Evolutionary conservation across 768 basidiomycete genomes (phyloP), one percentile per base, ranked within the genome.

Genomic region (Guyanaporus albipodus): DNA sequence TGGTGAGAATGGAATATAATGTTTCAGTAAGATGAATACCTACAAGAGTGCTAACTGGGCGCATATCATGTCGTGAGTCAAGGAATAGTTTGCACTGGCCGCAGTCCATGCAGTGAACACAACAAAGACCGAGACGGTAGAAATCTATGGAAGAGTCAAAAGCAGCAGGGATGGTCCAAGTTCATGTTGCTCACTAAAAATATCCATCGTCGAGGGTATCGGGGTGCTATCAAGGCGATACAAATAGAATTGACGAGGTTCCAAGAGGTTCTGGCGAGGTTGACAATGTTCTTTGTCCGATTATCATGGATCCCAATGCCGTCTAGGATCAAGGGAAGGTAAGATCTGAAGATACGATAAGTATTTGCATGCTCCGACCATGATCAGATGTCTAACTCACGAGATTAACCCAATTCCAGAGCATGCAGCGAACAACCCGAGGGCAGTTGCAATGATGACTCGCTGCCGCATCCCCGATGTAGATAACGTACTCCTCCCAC

Each of bases 61-160:
- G 21, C 35, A 33, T 5, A 19, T n/a, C 5, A 35, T 31, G 32
- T 19, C 47, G 19, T 49, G 46, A 19, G 47, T 57, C 15, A 37
- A 15, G 6, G 55, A 22, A 44, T 57, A 57, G 9, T 57, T 47
- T n/a, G 51, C 55, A 11, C 27, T 57, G 32, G 55, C 55, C 18
- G 29, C 1, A 4, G 55, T 57, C 55, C 55, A 57, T 14, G 55
- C 38, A 6, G 32, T 34, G 17, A 57, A 53, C 2, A 52, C 19
- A 12, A 47, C n/a, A 5, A 57, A 46, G 15, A 57, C 28, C 21
- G 55, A 44, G 11, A 57, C 40, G 8, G 55, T 43, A 14, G 45
- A 46, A 2, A 22, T 19, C 55, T 57, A 33, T 7, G 9, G 8
- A 27, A 28, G 32, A 21, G n/a, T 29, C 10, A 22, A 22, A 8